Base-by-base conservation (phyloP, 495 filamentous ascomycete genomes). In the Platismatia glauca region DNA sequence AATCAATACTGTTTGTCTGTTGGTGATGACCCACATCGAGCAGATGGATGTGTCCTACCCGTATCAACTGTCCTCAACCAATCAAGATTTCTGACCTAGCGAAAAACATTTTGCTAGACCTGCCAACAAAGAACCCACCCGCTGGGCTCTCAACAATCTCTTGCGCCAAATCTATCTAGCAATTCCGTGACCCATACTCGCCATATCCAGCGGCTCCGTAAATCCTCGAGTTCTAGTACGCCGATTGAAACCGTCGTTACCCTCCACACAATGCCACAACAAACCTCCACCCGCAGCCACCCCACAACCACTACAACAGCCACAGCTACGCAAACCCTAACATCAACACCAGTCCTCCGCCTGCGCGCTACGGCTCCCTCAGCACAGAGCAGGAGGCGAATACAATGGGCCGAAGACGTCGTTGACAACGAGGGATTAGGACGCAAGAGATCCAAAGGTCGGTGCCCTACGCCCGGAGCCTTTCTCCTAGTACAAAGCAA, bases 381-480 rank as follows among this genome's bases (percentile, higher is more conserved):
- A 31, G 3, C 43, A 8, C 52, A 65, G 27, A 43, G 43, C 24
- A 35, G 64, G 15, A 48, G 83, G 41, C 79, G 82, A 39, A 92
- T 98, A 55, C 82, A 86, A 75, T 99, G 94, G 94, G 90, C 89
- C 12, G 89, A 90, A 67, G 89, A 92, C 72, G 93, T 97, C 8
- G 77, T 99, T 9, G 91, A 99, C 76, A 99, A 99, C 69, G 94
- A 99, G 73, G 92, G 92, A 6, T 81, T 97, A 74, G 91, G 91
- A 7, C 88, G 86, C 74, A 99, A 97, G 77, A 89, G 82, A 50
- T 93, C 88, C 0, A 99, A 99, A 87, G 91, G 92, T 91, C 71
- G 46, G 69, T 68, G 20, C 48, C 55, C 12, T 20, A 20, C 50
- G n/a, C 22, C 31, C 38, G 4, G 3, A 4, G 39, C 4, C 39